Evolutionary conservation across 345 rosid genomes (phyloP).

Genomic region (Bruguiera gymnorhiza): DNA sequence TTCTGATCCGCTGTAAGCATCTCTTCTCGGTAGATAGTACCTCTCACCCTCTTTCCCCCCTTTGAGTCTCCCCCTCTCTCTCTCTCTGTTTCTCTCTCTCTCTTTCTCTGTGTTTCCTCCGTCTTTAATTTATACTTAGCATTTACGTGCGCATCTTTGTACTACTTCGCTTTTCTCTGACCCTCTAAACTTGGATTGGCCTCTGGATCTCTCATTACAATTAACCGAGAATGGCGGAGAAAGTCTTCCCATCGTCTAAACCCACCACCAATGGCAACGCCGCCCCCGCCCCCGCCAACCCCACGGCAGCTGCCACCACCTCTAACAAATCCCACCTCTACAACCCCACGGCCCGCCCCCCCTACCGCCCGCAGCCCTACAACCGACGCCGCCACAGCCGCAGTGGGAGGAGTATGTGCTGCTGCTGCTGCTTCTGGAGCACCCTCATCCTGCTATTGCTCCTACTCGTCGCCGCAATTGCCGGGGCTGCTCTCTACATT

Average conservation of each 20-base stretch:
- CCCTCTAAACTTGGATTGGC: background rate
- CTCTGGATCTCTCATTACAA: background rate
- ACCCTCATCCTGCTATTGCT: slow-evolving; percentile 55
- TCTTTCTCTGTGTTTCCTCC: no score
- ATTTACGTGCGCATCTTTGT: no score
- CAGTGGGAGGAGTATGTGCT: slow-evolving; percentile 62
- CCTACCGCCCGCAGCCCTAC: slow-evolving; percentile 59
- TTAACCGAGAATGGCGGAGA: slow-evolving; percentile 45
- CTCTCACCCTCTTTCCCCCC: no score
- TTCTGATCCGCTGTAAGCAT: slow-evolving; percentile 11
- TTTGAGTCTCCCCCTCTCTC: no score
- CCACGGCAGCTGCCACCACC: slow-evolving; percentile 24
- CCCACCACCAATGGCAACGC: slow-evolving; percentile 17
- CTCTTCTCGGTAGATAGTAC: background rate
- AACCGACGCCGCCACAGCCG: slow-evolving; percentile 54
- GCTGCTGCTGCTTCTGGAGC: slow-evolving; percentile 89
- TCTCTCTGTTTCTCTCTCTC: no score
- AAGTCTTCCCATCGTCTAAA: slow-evolving; percentile 63
- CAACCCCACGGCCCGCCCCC: slow-evolving; percentile 55
- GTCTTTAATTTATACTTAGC: no score
- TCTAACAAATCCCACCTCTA: slow-evolving; percentile 46
- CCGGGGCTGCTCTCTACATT: slow-evolving; percentile 72
- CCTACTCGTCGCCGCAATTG: slow-evolving; percentile 58
- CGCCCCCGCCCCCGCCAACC: background rate
- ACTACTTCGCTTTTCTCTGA: no score